Base-by-base conservation (phyloP, 305 asterid species). In the Solanum hybrid region DNA sequence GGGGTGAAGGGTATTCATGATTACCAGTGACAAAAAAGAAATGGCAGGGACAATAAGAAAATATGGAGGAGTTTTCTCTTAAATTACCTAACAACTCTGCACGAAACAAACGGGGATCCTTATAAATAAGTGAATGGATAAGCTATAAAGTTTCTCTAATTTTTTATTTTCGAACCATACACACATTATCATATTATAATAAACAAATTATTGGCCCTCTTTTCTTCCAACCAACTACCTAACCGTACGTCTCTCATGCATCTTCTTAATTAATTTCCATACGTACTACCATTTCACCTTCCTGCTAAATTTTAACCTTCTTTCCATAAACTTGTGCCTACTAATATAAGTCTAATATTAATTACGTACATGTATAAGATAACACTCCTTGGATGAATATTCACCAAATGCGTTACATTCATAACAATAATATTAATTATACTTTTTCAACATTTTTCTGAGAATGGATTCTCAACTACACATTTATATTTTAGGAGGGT, bases 1-100 rank as follows among this genome's bases (percentile, higher is more conserved):
- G 61, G 9, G 35, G 71, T 57, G 64, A 36, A 78, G 86, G 61
- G 31, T 36, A 39, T 81, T 22, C 18, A 37, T 31, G 28, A 90
- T 90, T 90, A 92, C 92, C 90, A 77, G 92, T 37, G 91, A 87
- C 88, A 89, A 89, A 46, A 46, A 84, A 84, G 11, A 33, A 84
- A 85, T 31, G 75, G 5, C 46, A 85, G 29, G 88, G 88, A 85
- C 88, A 85, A 31, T 31, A 85, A 85, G 31, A 85, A 85, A 85
- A 85, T 57, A 85, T 57, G 88, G 42, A 85, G n/a, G 11, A 20
- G 31, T 83, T 85, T 85, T 85, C 75, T 85, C 88, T 84, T 84
- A 84, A 84, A 84, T 84, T 84, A 46, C 40, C 42, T 42, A 83
- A 84, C 75, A 29, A 84, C 29, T 84, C 10, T 84, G 88, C 75